Conservation (phyloP, 2,329 filamentous ascomycete species). For the Samsoniella hepiali region DNA sequence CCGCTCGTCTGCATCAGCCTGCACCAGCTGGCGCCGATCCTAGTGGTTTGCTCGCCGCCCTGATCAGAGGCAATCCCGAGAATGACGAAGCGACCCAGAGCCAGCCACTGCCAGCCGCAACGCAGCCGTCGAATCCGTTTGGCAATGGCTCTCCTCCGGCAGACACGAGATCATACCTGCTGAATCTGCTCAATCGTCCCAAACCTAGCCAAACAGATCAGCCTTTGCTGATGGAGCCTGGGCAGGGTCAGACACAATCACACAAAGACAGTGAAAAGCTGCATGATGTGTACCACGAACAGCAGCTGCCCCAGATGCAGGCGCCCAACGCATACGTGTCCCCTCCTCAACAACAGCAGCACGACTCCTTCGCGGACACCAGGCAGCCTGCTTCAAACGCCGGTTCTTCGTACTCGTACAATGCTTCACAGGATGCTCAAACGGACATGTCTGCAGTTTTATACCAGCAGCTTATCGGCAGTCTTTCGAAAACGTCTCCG, state of each 20-base stretch:
- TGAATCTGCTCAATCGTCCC: constrained; percentile 79
- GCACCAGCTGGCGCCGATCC: constrained; percentile 56
- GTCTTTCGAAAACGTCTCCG: constrained; percentile 28
- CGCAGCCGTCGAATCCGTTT: constrained; percentile 37
- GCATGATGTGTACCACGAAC: constrained; percentile 30
- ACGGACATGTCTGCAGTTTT: constrained; percentile 33
- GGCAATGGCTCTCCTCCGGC: constrained; percentile 52
- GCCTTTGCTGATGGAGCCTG: constrained; percentile 37
- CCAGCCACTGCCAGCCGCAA: constrained; percentile 24
- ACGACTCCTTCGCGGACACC: constrained; percentile 13
- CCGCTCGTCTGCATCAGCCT: constrained; percentile 52
- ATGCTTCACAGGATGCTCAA: constrained; percentile 38
- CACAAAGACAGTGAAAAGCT: constrained; percentile 40
- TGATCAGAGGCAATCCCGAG: constrained; percentile 57
- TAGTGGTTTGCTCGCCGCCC: constrained; percentile 54
- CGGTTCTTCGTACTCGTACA: constrained; percentile 17
- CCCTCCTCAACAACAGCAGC: constrained; percentile 21
- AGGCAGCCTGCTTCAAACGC: constrained; percentile 7
- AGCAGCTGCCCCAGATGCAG: constrained; percentile 30
- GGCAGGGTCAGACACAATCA: constrained; percentile 39
- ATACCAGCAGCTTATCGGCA: constrained; percentile 39
- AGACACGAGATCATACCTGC: constrained; percentile 79
- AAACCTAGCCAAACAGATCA: constrained; percentile 61
- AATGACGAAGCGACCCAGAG: constrained; percentile 40
- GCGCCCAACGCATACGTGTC: constrained; percentile 5